Conservation (phyloP, 1,284 basidiomycete species). For the Ustanciosporium gigantosporum region DNA sequence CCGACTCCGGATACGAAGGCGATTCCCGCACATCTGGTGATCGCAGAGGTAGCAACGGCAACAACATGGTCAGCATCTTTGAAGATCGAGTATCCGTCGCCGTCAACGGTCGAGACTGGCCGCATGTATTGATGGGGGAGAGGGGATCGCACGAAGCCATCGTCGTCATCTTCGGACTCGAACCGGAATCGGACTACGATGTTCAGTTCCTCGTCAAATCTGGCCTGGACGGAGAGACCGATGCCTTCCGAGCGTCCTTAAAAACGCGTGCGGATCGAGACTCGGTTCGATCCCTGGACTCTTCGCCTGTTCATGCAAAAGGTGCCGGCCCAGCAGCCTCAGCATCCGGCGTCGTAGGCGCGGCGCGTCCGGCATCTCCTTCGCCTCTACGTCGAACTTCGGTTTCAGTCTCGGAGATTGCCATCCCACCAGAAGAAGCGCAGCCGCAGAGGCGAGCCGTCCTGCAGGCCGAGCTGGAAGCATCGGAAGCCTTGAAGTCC, state of each 20-base stretch:
- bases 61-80: constrained; percentile 34
- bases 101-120: constrained; percentile 48
- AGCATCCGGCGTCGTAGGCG: too few species aligned
- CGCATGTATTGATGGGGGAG: constrained; percentile 49
- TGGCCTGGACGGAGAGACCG: constrained; percentile 19
- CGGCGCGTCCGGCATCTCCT: constrained; percentile 25
- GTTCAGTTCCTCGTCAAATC: constrained; percentile 42
- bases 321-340: neutral
- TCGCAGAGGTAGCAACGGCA: too few species aligned
- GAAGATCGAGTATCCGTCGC: constrained; percentile 41
- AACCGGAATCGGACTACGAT: constrained; percentile 44
- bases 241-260: constrained; percentile 18
- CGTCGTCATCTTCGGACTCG: constrained; percentile 52
- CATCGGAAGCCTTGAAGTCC: constrained; percentile 25
- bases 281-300: constrained; percentile 13
- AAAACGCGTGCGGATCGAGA: constrained; percentile 31
- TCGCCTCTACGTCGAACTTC: constrained; percentile 30
- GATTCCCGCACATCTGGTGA: constrained; percentile 4
- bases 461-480: constrained; percentile 33
- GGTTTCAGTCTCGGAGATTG: constrained; percentile 21
- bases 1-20: constrained; percentile 36
- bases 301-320: constrained; percentile 1
- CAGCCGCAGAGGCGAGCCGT: constrained; percentile 19
- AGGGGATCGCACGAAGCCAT: constrained; percentile 48
- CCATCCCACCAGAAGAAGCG: constrained; percentile 2